Evolutionary conservation across 2,329 filamentous ascomycete genomes (phyloP), one percentile per base, ranked within the genome.

Genomic region (Neofusicoccum sp.): DNA sequence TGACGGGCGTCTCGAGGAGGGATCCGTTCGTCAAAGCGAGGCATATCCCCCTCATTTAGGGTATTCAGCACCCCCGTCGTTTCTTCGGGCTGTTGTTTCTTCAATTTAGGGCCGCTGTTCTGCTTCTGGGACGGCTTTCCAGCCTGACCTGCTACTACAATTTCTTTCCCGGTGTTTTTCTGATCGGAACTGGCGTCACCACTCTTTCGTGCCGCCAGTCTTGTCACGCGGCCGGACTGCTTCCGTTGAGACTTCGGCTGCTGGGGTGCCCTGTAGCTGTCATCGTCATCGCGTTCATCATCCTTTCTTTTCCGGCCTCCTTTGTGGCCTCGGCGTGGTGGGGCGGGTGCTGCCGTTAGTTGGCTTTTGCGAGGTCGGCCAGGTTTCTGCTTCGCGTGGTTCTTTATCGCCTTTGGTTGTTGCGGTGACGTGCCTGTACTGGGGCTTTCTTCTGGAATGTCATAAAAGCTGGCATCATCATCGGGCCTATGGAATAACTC

Each of bases 391-490:
- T 31, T 12, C 60, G 61, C 28, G 49, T 64, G 28, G 60, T 16
- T 39, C 64, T 64, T 36, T 12, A 11, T n/a, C 60, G 62, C 37
- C 14, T n/a, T 34, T 31, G 54, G 8, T 3, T 65, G 28, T 3
- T 63, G 28, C 6, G 36, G 37, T n/a, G 28, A 14, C 11, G 22
- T n/a, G 3, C 22, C 11, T 6, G 52, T 36, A 5, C 12, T 14
- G 11, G 52, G 28, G 12, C 52, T 56, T 16, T 66, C 66, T 60
- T 59, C 33, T 5, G 68, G 68, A 12, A 69, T 60, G 11, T 36
- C 48, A 33, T 63, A 68, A 11, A 65, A 34, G 44, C 64, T 59
- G 4, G 33, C 29, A 7, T 61, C 9, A 7, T n/a, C 33, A 50
- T 31, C 22, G 43, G 43, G 2, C 12, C 22, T 31, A 4, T 22